These are phyloP conservation scores for Castanea sativa DNA, from an alignment of 306 rosid species.

Conservation along the genomic window DNA sequence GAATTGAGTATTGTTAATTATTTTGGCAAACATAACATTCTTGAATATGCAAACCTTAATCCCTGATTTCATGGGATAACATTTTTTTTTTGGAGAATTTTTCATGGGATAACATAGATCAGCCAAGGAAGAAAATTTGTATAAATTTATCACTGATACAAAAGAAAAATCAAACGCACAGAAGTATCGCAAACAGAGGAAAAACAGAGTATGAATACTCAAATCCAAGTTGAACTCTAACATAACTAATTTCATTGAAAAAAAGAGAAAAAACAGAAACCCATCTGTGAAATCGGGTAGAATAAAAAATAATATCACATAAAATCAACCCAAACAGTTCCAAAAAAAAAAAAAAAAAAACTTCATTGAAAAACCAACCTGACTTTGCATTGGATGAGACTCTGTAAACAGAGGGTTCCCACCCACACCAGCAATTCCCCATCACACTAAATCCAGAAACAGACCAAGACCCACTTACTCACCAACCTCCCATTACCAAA, in stretches of 20 bases:
- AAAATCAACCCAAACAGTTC: conserved; percentile 8
- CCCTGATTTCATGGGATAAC: not conserved
- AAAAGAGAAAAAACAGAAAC: not conserved
- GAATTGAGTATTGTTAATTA: not conserved
- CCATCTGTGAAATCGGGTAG: not conserved
- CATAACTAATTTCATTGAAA: conserved; percentile 5
- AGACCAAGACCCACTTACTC: conserved; percentile 26
- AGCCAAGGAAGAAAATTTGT: not conserved
- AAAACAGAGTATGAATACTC: not conserved
- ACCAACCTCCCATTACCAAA: conserved; percentile 43
- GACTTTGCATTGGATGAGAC: conserved; percentile 89
- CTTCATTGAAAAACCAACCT: conserved; percentile 46
- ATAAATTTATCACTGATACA: not conserved
- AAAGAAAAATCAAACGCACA: not conserved
- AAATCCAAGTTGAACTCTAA: not conserved
- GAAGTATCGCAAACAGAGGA: conserved; percentile 2
- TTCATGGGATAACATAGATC: conserved; percentile 1
- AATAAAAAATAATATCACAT: not conserved
- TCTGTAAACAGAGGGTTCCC: conserved; percentile 66
- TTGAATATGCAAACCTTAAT: not conserved
- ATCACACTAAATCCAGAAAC: conserved; percentile 39
- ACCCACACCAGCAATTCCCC: conserved; percentile 86
- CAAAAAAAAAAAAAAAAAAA: conserved; percentile 2
- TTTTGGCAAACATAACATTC: not conserved
- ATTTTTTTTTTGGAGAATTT: no score